Conservation (phyloP, 148 eudicot genomes). For the Camellia sinensis region DNA sequence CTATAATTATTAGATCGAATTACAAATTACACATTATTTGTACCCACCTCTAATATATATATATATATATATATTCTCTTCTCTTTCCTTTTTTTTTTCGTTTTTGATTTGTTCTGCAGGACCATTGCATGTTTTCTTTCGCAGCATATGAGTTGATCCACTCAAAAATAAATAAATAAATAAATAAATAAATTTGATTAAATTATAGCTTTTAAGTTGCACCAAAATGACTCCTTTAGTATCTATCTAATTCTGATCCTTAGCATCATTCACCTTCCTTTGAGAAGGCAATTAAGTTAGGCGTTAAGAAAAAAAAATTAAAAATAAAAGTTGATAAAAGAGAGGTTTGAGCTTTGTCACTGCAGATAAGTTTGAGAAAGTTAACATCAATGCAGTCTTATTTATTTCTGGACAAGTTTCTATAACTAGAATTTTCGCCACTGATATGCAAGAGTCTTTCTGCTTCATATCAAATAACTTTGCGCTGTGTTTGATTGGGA, state of each 20-base stretch:
- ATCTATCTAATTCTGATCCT: not conserved
- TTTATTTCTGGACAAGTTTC: no score
- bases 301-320: not conserved
- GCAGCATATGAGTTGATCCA: not conserved
- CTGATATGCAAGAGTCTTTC: no score
- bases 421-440: no score
- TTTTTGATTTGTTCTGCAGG: conserved; percentile 10
- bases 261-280: not conserved
- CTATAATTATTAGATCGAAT: no score
- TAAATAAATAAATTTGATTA: not conserved
- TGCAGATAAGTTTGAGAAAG: no score
- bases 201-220: not conserved
- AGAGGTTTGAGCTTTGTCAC: no score
- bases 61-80: no score
- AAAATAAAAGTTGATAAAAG: no score
- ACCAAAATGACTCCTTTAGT: not conserved
- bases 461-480: not conserved
- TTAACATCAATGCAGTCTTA: no score
- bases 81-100: not conserved
- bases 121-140: conserved; percentile 11
- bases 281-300: not conserved
- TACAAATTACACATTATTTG: no score
- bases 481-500: no score
- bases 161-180: not conserved
- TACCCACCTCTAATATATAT: no score